Evolutionary conservation across 768 basidiomycete genomes (phyloP).

Genomic region (Steccherinum ochraceum): DNA sequence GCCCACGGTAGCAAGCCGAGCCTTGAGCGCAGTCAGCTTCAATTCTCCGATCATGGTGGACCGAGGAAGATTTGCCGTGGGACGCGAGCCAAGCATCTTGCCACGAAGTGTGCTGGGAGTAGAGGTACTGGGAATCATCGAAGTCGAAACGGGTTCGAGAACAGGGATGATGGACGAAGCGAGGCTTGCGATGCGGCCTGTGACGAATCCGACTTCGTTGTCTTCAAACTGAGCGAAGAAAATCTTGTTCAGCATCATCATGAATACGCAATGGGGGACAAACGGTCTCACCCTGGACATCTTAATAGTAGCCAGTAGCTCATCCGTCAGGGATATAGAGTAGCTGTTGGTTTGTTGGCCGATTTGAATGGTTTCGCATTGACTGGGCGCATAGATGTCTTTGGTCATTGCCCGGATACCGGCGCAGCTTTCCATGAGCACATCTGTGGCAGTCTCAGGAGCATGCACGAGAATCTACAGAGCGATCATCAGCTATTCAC

Average conservation of each 20-base stretch:
- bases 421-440: constrained; percentile 74
- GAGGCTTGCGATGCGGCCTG: constrained; percentile 79
- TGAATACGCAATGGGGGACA: neutral
- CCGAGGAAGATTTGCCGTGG: constrained; percentile 62
- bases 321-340: constrained; percentile 90
- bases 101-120: constrained; percentile 17
- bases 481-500: neutral
- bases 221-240: constrained; percentile 75
- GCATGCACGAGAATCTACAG: constrained; percentile 86
- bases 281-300: constrained; percentile 75
- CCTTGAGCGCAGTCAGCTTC: constrained; percentile 83
- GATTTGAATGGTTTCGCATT: constrained; percentile 79
- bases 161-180: constrained; percentile 86
- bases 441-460: constrained; percentile 52
- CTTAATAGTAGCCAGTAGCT: constrained; percentile 67
- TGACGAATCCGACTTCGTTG: constrained; percentile 91
- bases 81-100: constrained; percentile 59
- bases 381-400: constrained; percentile 77
- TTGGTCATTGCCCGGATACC: constrained; percentile 87
- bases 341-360: constrained; percentile 96
- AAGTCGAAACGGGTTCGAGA: constrained; percentile 56
- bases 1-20: constrained; percentile 65
- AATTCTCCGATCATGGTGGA: constrained; percentile 98
- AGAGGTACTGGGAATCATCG: constrained; percentile 2
- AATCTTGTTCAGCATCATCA: neutral